Evolutionary conservation across 2,329 filamentous ascomycete species (phyloP), one percentile per base, ranked within the genome.

Genomic region (Rhynchosporium graminicola): DNA sequence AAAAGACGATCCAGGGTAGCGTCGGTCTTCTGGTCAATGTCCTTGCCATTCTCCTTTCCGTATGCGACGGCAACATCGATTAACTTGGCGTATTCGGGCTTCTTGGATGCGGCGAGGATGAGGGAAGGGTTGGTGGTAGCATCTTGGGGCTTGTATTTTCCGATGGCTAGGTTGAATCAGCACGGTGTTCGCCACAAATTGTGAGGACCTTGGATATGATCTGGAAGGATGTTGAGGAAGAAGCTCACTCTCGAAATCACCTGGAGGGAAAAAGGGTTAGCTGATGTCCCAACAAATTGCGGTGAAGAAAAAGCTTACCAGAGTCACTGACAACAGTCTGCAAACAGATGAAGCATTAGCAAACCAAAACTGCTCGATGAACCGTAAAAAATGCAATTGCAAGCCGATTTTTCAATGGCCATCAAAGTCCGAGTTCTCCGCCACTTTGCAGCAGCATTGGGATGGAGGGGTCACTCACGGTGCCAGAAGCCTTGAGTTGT

Each of bases 101-200:
- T 98, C 87, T 99, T 98, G 77, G 95, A 93, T 69, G 95, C 95
- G 71, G 93, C 94, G 77, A 99, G 90, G 80, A 99, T 98, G 78
- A 99, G 86, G 68, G 95, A 98, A 65, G 95, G 95, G 88, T 99
- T 99, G 83, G 95, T 99, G 79, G 95, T 99, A 76, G 95, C 95
- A 91, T 99, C 95, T 85, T 99, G 93, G 70, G 95, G 95, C 88
- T 97, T 96, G 88, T 99, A 99, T 85, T 98, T 97, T 84, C 85
- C 93, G 79, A 99, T 99, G 79, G 93, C 93, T 87, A 81, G 59
- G 47, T 50, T 55, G 28, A 48, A 57, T 63, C 58, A 64, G 51
- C 63, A 66, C 65, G 68, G 43, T 38, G 45, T 58, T 62, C 33
- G 45, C 26, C 28, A 46, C 31, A 56, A 59, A 33, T 43, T 29